These are phyloP conservation scores for Xylariaceae sp. DNA, from an alignment of 2,329 filamentous ascomycete species.

Conservation along the genomic window DNA sequence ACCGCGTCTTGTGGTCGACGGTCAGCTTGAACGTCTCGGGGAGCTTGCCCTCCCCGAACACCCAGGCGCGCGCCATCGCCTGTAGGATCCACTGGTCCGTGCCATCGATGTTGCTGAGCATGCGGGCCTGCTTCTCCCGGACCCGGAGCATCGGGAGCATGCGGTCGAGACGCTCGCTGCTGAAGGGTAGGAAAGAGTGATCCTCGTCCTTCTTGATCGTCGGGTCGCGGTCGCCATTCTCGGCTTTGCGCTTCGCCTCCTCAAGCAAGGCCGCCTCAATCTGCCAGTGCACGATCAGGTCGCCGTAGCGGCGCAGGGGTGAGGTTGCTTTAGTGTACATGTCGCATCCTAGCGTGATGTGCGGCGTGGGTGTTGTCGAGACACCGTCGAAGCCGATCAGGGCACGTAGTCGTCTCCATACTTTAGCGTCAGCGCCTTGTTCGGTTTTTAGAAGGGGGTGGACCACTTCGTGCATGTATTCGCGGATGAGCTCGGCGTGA, in stretches of 20 bases:
- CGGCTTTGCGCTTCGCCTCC: conserved; percentile 36
- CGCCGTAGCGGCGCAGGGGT: conserved; percentile 59
- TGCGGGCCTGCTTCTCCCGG: conserved; percentile 47
- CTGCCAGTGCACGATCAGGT: conserved; percentile 62
- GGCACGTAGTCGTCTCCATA: conserved; percentile 32
- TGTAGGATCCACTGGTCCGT: conserved; percentile 52
- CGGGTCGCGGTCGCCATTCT: conserved; percentile 32
- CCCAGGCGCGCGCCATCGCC: conserved; percentile 56
- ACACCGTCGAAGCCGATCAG: conserved; percentile 49
- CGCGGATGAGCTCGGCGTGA: conserved; percentile 36
- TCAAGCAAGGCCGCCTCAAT: conserved; percentile 53
- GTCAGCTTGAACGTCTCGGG: conserved; percentile 47
- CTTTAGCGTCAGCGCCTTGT: conserved; percentile 29
- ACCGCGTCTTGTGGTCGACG: conserved; percentile 37
- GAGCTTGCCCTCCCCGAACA: conserved; percentile 43
- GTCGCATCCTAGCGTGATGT: conserved; percentile 53
- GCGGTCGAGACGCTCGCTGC: conserved; percentile 36
- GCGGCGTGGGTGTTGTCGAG: conserved; percentile 47
- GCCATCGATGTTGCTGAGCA: conserved; percentile 41
- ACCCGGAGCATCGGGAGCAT: conserved; percentile 48
- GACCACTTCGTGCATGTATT: conserved; percentile 36
- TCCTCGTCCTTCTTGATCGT: conserved; percentile 11
- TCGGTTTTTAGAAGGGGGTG: conserved; percentile 37
- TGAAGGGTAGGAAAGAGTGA: conserved; percentile 43
- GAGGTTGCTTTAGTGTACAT: conserved; percentile 61